Evolutionary conservation across 177 flowering plant genomes (phyloP).

Genomic region (Vitis hybrid): DNA sequence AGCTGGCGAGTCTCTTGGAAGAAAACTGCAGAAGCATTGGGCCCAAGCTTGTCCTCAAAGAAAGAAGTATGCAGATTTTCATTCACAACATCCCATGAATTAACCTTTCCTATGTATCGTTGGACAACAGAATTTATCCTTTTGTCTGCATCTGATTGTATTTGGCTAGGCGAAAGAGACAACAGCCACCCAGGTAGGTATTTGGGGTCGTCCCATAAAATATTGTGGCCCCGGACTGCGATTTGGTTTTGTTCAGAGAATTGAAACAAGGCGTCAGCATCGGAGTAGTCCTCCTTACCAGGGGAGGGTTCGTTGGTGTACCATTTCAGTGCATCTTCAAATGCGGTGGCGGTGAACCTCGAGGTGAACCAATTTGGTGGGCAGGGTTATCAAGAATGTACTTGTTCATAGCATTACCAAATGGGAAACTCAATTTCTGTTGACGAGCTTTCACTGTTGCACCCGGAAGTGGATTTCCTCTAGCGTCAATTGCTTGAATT

Average conservation of each 20-base stretch:
- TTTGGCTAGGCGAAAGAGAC: constrained; percentile 15
- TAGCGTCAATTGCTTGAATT: constrained; percentile 28
- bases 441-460: constrained; percentile 28
- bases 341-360: constrained; percentile 36
- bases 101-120: constrained; percentile 30
- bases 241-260: constrained; percentile 23
- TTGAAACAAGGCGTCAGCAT: constrained; percentile 35
- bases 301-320: constrained; percentile 30
- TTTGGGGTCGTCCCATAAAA: constrained; percentile 46
- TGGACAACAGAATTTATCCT: constrained; percentile 25
- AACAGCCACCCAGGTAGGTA: constrained; percentile 29
- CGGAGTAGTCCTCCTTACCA: constrained; percentile 37
- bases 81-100: constrained; percentile 47
- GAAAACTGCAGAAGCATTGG: constrained; percentile 2
- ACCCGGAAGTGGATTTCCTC: constrained; percentile 24
- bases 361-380: constrained; percentile 43
- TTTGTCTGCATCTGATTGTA: constrained; percentile 9
- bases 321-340: constrained; percentile 57
- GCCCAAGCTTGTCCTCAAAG: constrained; percentile 31
- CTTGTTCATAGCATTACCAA: constrained; percentile 37
- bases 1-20: constrained; percentile 18
- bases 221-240: constrained; percentile 39
- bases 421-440: constrained; percentile 23
- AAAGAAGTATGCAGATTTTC: constrained; percentile 36
- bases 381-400: constrained; percentile 39